Evolutionary conservation across 1,139 yeast genomes (phyloP), one percentile per base, ranked within the genome.

Genomic region (Debaryomyces sp.): DNA sequence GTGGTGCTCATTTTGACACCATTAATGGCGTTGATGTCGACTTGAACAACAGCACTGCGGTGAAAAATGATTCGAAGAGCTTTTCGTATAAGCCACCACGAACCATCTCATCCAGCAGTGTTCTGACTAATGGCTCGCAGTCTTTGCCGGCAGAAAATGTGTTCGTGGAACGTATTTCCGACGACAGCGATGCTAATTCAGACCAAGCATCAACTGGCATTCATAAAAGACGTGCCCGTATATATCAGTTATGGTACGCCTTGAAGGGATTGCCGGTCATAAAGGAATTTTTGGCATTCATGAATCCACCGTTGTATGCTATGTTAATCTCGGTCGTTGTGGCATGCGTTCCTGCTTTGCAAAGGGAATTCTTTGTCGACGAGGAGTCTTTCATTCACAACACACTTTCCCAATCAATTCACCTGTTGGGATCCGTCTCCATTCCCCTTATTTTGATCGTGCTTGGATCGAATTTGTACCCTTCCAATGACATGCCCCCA

Each of bases 231-330:
- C 4, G 10, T 6, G 32, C 43, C 22, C 15, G n/a, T 10, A 18
- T 38, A 34, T n/a, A 18, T 30, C 32, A 42, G 36, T 10, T 23
- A 15, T 46, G 51, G 47, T n/a, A 17, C 5, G 41, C 33, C 21
- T 17, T 55, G 37, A 45, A 33, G 23, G 30, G 53, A 10, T 46
- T 50, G 9, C 55, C 60, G 6, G 51, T 54, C 2, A 54, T 67
- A 9, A 51, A 50, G 21, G 57, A 56, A 13, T 61, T 81, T 44
- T 55, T 77, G 48, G 60, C 66, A 32, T 84, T 84, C 59, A 90
- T 94, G 96, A 94, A 94, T 67, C 97, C 98, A 9, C 99, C 99
- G 8, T 74, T 94, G 53, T 94, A 91, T 77, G 86, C 98, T 10
- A 94, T 94, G 98, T 67, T 89, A 23, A 68, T 86, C 1, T 85